Base-by-base conservation (phyloP, 2,329 filamentous ascomycete genomes). In the Penicillium sp. region DNA sequence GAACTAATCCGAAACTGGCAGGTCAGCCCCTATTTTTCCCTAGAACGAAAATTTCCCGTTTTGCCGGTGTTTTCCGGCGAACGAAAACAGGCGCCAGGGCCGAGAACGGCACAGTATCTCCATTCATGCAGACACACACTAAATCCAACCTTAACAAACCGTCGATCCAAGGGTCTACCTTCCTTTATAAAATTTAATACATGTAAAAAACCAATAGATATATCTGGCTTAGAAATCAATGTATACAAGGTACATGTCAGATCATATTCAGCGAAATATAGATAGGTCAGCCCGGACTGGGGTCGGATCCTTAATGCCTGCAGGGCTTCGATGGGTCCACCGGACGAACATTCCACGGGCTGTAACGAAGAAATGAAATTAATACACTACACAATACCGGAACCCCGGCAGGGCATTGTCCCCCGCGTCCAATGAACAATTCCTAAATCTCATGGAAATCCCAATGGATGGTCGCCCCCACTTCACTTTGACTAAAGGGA, bases 81-180 rank as follows among this genome's bases (percentile, higher is more conserved):
- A 29, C 44, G 46, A 40, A 31, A 37, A 37, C 31, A 49, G 40
- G 23, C 8, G 14, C 26, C 22, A 40, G 44, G 52, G 52, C 43
- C 54, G 54, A 46, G 50, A 58, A 54, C 52, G 58, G 58, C 54
- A 31, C 29, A 31, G 29, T 35, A 54, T 58, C 42, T 43, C 33
- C 49, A 51, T 43, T 22, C 26, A 49, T 63, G 57, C 62, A 60
- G 60, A 55, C 57, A 58, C 61, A 46, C 57, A 61, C 55, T 66
- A 63, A 61, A 54, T 33, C 41, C 60, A 65, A 63, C 59, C 61
- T 64, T 64, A 61, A 60, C 53, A 47, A 51, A 54, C 53, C 56
- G 45, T 57, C n/a, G 29, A 42, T 31, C 44, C 44, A 31, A 23
- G 27, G 37, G 47, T 22, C 23, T 41, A 26, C 25, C 25, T 18